Percentiles rank a stretch among this genome's conserved stretches.
Conservation (phyloP, 805 yeast genomes). For the Millerozyma acaciae region DNA sequence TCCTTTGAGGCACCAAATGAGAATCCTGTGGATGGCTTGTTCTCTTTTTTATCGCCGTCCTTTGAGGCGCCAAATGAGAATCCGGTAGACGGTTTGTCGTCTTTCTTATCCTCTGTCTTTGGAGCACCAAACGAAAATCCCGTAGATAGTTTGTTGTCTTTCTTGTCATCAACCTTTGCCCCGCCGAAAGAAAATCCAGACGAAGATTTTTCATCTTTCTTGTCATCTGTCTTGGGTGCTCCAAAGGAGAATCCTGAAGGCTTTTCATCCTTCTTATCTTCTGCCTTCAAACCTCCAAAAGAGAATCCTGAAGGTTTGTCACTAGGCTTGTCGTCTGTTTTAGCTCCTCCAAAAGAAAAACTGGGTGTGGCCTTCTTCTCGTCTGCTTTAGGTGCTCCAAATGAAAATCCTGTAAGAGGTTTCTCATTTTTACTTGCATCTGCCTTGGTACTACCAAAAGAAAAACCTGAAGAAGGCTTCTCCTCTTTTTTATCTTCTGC, state of each 20-base stretch:
- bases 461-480: conserved; percentile 11
- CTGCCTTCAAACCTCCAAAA: conserved; percentile 19
- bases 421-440: conserved; percentile 6
- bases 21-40: conserved; percentile 16
- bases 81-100: conserved; percentile 12
- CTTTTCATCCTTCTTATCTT: conserved; percentile 15
- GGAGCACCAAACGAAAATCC: conserved; percentile 22
- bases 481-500: conserved; percentile 11
- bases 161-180: conserved; percentile 16
- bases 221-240: conserved; percentile 18
- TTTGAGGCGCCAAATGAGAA: conserved; percentile 8
- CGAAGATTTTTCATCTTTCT: conserved; percentile 16
- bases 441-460: conserved; percentile 12
- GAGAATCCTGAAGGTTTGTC: conserved; percentile 19
- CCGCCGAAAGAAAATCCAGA: conserved; percentile 22
- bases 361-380: conserved; percentile 10
- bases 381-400: conserved; percentile 10
- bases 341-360: conserved; percentile 9
- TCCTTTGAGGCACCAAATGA: conserved; percentile 21
- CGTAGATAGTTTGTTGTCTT: conserved; percentile 15
- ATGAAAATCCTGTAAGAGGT: conserved; percentile 6
- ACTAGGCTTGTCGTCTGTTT: conserved; percentile 13
- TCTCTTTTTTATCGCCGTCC: conserved; percentile 4
- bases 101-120: conserved; percentile 11
- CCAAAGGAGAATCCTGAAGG: conserved; percentile 17